Percentiles rank a stretch among this genome's conserved stretches.
phyloP scores from a whole-genome alignment of 192 early-diverging fungal species.

The Coemansia sp. region DNA sequence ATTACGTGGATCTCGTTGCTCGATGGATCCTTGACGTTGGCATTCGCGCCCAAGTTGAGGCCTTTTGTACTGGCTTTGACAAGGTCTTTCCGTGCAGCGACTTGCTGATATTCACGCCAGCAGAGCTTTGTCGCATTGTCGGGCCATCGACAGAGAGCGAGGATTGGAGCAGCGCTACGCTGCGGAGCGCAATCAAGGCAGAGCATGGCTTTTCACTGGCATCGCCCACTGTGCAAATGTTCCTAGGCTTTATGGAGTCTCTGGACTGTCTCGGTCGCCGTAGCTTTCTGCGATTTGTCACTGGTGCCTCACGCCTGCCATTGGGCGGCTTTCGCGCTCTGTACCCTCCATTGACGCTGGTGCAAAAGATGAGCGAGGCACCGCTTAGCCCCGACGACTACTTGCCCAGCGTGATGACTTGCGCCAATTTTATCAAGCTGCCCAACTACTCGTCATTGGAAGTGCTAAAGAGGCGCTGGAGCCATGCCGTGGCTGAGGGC shows the following conservation, averaged over 20 bases:
- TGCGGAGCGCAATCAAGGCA: constrained; percentile 71
- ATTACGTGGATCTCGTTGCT: constrained; percentile 71
- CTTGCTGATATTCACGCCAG: constrained; percentile 67
- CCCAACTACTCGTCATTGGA: constrained; percentile 75
- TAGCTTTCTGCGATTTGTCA: constrained; percentile 84
- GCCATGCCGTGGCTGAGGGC: constrained; percentile 80
- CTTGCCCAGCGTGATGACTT: constrained; percentile 95
- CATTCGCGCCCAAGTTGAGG: constrained; percentile 68
- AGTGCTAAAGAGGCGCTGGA: constrained; percentile 66
- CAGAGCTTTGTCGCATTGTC: constrained; percentile 73
- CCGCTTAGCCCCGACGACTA: constrained; percentile 72
- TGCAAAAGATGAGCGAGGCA: constrained; percentile 73
- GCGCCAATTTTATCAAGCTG: constrained; percentile 92
- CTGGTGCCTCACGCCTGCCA: constrained; percentile 86
- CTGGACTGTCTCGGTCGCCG: constrained; percentile 65
- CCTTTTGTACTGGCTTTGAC: constrained; percentile 82
- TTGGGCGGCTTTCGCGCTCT: constrained; percentile 87
- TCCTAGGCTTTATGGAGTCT: constrained; percentile 70
- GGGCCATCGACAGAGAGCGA: constrained; percentile 64
- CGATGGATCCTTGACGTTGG: constrained; percentile 68
- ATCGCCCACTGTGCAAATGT: constrained; percentile 65
- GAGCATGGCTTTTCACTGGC: constrained; percentile 84
- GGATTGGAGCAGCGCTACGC: constrained; percentile 74
- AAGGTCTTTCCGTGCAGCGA: constrained; percentile 72
- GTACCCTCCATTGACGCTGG: constrained; percentile 82